Base-by-base conservation (phyloP, 441 rosid species). In the Biscutella auriculata region DNA sequence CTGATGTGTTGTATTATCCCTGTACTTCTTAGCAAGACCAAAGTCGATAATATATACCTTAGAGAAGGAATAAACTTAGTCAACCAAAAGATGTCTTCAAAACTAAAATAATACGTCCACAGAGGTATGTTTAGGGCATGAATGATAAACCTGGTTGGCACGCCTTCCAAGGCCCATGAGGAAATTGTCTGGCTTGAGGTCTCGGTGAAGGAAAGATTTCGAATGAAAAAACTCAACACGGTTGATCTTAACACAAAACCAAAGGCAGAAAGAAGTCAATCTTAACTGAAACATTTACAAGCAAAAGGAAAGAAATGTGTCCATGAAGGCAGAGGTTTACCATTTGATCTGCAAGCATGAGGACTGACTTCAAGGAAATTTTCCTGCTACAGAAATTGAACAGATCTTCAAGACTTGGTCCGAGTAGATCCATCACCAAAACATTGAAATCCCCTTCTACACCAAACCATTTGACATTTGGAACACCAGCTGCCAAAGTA, bases 281-380 rank as follows among this genome's bases (percentile, higher is more conserved):
- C 1, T 27, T 29, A 27, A 35, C 14, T 9, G 5, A 44, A 45
- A 45, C 23, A 19, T 39, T 42, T 6, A 32, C 30, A n/a, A 50
- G 28, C 9, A 19, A 41, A 62, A 35, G 34, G 43, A 15, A 21
- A 37, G 23, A 46, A 15, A 65, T 27, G 33, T 11, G 5, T 49
- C 17, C 26, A 34, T 9, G 34, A 37, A 64, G 46, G 30, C 25
- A 64, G 5, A 6, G 45, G 53, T 48, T 7, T 65, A 87, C 97
- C 93, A 91, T 88, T 78, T 91, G 96, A 76, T 88, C 96, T 1
- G 97, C 97, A 59, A 90, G 85, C 97, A 90, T 90, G 53, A 90
- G 90, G 62, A 87, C 96, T 0, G 98, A 73, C 82, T 91, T 88
- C 75, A 91, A 73, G 27, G 90, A 82, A 41, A 91, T 79, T 64